Percentiles rank a stretch among this genome's conserved stretches.
Evolutionary conservation across 2,329 filamentous ascomycete species (phyloP).

Genomic region (Colletotrichum euphorbiae): DNA sequence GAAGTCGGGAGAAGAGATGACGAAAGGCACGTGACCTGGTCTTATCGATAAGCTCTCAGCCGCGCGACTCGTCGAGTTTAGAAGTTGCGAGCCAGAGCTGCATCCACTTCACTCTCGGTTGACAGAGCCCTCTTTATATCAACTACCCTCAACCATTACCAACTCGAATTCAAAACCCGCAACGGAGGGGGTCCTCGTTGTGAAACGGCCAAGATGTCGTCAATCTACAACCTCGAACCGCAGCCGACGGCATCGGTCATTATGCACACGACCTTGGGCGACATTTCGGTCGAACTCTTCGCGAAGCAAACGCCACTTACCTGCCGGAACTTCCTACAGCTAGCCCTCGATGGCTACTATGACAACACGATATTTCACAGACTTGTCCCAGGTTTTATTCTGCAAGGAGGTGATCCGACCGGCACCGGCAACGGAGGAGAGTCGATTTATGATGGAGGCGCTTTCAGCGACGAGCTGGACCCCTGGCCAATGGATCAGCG

Average conservation of each 20-base stretch:
- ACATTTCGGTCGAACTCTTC: conserved; percentile 92
- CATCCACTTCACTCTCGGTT: conserved; percentile 4
- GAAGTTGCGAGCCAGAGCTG: not conserved
- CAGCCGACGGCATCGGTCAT: conserved; percentile 93
- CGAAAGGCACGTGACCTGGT: conserved; percentile 29
- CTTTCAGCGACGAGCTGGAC: conserved; percentile 78
- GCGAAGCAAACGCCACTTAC: conserved; percentile 93
- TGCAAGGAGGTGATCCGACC: conserved; percentile 95
- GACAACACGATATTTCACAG: conserved; percentile 94
- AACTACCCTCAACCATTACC: not conserved
- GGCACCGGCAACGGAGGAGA: conserved; percentile 93
- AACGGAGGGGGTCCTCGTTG: not conserved
- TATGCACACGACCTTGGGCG: conserved; percentile 89
- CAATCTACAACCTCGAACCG: conserved; percentile 93
- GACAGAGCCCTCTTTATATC: not conserved
- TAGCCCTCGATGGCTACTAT: conserved; percentile 96
- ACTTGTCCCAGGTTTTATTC: conserved; percentile 88
- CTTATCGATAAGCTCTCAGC: conserved; percentile 31
- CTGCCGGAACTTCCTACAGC: conserved; percentile 94
- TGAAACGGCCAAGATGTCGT: conserved; percentile 72
- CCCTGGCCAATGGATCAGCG: conserved; percentile 76
- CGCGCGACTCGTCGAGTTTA: not conserved
- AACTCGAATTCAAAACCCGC: too few species aligned
- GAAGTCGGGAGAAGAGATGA: not conserved
- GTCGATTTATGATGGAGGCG: conserved; percentile 89